Conservation (phyloP, 768 basidiomycete species). For the Polyporus arcularius region DNA sequence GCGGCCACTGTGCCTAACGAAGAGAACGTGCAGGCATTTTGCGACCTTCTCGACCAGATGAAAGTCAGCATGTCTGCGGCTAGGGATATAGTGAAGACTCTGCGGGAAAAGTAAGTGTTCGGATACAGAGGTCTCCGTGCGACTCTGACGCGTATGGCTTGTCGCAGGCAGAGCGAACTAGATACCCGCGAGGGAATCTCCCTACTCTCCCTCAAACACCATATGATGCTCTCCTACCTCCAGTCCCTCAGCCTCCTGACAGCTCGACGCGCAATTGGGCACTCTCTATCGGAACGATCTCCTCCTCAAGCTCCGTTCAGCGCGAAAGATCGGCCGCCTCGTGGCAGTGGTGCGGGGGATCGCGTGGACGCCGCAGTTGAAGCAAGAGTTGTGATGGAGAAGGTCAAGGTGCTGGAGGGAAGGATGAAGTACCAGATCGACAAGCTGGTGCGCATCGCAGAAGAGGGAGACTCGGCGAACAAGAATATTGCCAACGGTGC, state of each 20-base stretch:
- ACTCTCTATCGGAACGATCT: slow-evolving; percentile 54
- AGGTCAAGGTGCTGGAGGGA: slow-evolving; percentile 78
- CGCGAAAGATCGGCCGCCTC: slow-evolving; percentile 45
- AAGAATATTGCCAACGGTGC: slow-evolving; percentile 60
- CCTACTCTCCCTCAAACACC: slow-evolving; percentile 84
- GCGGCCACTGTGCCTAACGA: not conserved
- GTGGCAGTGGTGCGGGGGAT: slow-evolving; percentile 69
- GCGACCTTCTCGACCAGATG: slow-evolving; percentile 52
- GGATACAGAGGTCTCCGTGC: not conserved
- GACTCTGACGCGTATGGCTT: not conserved
- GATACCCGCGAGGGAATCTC: slow-evolving; percentile 84
- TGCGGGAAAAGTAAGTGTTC: slow-evolving; percentile 54
- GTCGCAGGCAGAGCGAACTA: slow-evolving; percentile 36
- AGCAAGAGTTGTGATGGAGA: slow-evolving; percentile 83
- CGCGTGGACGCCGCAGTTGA: slow-evolving; percentile 80
- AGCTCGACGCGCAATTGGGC: slow-evolving; percentile 68
- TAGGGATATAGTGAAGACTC: slow-evolving; percentile 52
- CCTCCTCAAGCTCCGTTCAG: slow-evolving; percentile 56
- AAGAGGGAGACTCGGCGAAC: slow-evolving; percentile 48
- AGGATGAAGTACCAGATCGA: slow-evolving; percentile 96
- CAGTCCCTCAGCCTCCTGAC: slow-evolving; percentile 78
- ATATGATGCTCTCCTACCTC: slow-evolving; percentile 80
- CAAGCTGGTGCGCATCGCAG: slow-evolving; percentile 80
- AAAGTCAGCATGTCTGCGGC: slow-evolving; percentile 60
- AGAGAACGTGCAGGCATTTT: slow-evolving; percentile 17